A percentile compares a stretch with the other conserved stretches of the same genome.
phyloP scores from a whole-genome alignment of 202 grass and related monocot species.

The Carex arenaria region DNA sequence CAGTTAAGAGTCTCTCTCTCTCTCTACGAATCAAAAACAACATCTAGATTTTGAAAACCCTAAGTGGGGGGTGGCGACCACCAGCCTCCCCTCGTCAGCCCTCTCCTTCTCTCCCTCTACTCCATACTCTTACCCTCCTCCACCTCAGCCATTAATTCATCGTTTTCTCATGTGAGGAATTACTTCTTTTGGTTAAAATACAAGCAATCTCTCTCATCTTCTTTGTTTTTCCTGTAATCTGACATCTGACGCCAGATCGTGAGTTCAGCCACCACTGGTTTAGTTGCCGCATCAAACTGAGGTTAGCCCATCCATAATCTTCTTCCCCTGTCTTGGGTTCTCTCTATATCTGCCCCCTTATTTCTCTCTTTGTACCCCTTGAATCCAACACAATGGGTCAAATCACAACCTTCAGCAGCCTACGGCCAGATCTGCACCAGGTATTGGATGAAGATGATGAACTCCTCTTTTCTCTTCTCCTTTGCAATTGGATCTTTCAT shows the following conservation, averaged over 20 bases:
- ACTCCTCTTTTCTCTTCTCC: no score
- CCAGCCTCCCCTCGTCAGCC: neutral
- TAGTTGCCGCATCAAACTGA: no score
- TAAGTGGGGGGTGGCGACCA: neutral
- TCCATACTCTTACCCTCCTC: neutral
- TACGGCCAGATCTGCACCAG: no score
- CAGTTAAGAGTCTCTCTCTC: neutral
- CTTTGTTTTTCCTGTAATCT: neutral
- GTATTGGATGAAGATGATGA: no score
- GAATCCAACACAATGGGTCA: no score
- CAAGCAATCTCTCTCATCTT: neutral
- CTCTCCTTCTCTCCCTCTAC: neutral
- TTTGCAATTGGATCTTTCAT: no score
- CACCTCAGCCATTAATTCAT: neutral
- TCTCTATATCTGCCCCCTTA: no score
- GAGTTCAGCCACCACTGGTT: neutral
- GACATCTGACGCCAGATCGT: neutral
- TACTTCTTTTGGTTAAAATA: neutral
- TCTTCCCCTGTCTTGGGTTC: no score
- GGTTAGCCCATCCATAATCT: no score
- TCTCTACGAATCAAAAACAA: neutral
- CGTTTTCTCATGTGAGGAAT: no score
- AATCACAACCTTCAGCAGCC: no score
- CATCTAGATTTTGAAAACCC: neutral
- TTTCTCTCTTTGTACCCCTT: no score